Percentiles rank a stretch among this genome's conserved stretches.
Conservation (phyloP, 2,329 filamentous ascomycete genomes). For the Fusarium sp. region DNA sequence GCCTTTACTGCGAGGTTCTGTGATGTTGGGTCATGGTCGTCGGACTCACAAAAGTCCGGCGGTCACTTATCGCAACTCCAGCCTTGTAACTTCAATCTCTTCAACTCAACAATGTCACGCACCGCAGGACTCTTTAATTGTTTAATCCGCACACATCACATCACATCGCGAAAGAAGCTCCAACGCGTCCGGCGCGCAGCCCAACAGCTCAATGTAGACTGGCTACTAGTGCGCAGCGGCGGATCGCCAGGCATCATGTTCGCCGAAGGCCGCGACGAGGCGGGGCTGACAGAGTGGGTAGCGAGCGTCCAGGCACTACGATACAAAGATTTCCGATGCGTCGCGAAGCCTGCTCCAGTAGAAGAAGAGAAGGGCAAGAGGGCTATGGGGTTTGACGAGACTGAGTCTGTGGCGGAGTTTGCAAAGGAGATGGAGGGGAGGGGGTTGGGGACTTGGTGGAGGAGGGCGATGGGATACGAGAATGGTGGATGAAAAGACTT, state of each 20-base stretch:
- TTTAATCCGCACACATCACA: constrained; percentile 83
- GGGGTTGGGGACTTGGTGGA: constrained; percentile 75
- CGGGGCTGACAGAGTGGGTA: constrained; percentile 72
- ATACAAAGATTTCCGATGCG: constrained; percentile 80
- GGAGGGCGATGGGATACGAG: constrained; percentile 71
- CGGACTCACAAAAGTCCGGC: constrained; percentile 33
- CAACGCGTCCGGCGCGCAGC: constrained; percentile 71
- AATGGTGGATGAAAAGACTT: constrained; percentile 6
- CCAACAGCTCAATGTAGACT: constrained; percentile 67
- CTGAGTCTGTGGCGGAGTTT: constrained; percentile 74
- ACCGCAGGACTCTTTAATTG: constrained; percentile 35
- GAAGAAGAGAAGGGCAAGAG: constrained; percentile 6
- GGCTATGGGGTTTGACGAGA: constrained; percentile 62
- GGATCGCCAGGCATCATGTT: constrained; percentile 83
- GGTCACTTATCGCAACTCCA: neutral
- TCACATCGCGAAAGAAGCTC: constrained; percentile 81
- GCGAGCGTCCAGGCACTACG: constrained; percentile 70
- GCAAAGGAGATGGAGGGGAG: constrained; percentile 69
- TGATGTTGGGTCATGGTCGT: neutral
- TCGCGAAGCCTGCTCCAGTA: constrained; percentile 52
- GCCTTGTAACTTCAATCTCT: neutral
- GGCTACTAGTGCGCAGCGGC: constrained; percentile 73
- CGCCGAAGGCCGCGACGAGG: constrained; percentile 69
- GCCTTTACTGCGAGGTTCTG: neutral
- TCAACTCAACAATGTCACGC: constrained; percentile 30